These are phyloP conservation scores for Hysterangium stoloniferum DNA, from an alignment of 768 basidiomycete species.

Conservation along the genomic window DNA sequence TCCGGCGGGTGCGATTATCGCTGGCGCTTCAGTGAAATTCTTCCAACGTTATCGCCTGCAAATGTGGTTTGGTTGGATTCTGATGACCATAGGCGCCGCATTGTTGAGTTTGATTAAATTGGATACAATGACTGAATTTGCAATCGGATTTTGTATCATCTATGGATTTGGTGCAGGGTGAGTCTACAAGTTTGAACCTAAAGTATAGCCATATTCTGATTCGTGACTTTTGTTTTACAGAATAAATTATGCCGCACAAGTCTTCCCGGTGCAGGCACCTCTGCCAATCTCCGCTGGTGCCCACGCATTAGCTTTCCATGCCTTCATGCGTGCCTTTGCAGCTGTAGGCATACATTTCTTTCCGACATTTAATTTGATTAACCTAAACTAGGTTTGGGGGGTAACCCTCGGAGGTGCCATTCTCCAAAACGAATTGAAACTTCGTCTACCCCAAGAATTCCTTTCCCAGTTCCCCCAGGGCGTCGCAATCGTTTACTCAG, in stretches of 20 bases:
- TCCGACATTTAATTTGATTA: background rate
- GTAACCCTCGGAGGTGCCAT: conserved; percentile 27
- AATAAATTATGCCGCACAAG: conserved; percentile 10
- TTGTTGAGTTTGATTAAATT: conserved; percentile 23
- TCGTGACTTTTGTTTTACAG: conserved; percentile 13
- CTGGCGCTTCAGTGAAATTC: conserved; percentile 28
- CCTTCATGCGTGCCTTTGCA: conserved; percentile 16
- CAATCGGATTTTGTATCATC: conserved; percentile 13
- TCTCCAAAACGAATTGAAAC: conserved; percentile 28
- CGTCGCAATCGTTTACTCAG: conserved; percentile 19
- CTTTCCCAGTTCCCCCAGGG: conserved; percentile 16
- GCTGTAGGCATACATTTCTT: conserved; percentile 9
- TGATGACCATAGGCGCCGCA: conserved; percentile 28
- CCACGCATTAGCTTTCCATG: conserved; percentile 31
- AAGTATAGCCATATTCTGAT: background rate
- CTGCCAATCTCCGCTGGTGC: conserved; percentile 29
- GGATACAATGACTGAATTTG: conserved; percentile 15
- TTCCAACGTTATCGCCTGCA: conserved; percentile 31
- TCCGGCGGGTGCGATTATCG: conserved; percentile 32
- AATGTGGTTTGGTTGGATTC: conserved; percentile 30
- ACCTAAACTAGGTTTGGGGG: conserved; percentile 21
- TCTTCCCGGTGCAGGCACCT: conserved; percentile 15
- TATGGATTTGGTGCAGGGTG: conserved; percentile 13
- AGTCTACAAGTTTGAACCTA: background rate
- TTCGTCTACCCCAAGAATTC: conserved; percentile 23